These are phyloP conservation scores for Aspergillus coremiiformis DNA, from an alignment of 495 filamentous ascomycete genomes.

Conservation along the genomic window DNA sequence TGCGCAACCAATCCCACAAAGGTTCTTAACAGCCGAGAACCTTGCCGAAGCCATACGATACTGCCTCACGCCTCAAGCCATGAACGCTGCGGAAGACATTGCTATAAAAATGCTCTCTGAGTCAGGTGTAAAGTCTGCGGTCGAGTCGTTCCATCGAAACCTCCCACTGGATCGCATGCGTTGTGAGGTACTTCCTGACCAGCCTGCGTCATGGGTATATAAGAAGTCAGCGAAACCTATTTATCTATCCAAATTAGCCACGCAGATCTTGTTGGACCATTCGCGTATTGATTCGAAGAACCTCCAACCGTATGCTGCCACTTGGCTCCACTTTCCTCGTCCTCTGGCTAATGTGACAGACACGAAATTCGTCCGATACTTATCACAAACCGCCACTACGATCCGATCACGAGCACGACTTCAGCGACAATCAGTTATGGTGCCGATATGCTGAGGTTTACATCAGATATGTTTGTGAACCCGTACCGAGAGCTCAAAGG, in stretches of 20 bases:
- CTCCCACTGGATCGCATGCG: slow-evolving; percentile 57
- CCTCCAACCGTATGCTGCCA: slow-evolving; percentile 37
- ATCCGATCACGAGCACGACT: slow-evolving; percentile 40
- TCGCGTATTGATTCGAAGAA: slow-evolving; percentile 55
- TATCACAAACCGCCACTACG: slow-evolving; percentile 34
- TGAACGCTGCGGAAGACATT: slow-evolving; percentile 49
- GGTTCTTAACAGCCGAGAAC: slow-evolving; percentile 53
- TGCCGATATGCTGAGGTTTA: slow-evolving; percentile 22
- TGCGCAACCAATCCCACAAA: slow-evolving; percentile 64
- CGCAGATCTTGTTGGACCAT: slow-evolving; percentile 52
- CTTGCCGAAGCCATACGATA: slow-evolving; percentile 63
- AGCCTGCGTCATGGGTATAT: slow-evolving; percentile 61
- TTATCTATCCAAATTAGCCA: slow-evolving; percentile 57
- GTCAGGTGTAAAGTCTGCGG: slow-evolving; percentile 66
- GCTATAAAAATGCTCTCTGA: slow-evolving; percentile 56
- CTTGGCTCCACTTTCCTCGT: background rate
- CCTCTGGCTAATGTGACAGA: slow-evolving; percentile 1
- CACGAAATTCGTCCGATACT: slow-evolving; percentile 21
- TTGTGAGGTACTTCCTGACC: slow-evolving; percentile 58
- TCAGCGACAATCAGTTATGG: slow-evolving; percentile 25
- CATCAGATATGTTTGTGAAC: slow-evolving; percentile 25
- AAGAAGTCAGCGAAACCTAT: slow-evolving; percentile 42
- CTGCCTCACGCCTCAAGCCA: slow-evolving; percentile 53
- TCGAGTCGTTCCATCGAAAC: slow-evolving; percentile 59
- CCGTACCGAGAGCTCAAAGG: slow-evolving; percentile 24